Evolutionary conservation across 2,329 filamentous ascomycete species (phyloP), one percentile per base, ranked within the genome.

Genomic region (Cladophialophora psammophila): DNA sequence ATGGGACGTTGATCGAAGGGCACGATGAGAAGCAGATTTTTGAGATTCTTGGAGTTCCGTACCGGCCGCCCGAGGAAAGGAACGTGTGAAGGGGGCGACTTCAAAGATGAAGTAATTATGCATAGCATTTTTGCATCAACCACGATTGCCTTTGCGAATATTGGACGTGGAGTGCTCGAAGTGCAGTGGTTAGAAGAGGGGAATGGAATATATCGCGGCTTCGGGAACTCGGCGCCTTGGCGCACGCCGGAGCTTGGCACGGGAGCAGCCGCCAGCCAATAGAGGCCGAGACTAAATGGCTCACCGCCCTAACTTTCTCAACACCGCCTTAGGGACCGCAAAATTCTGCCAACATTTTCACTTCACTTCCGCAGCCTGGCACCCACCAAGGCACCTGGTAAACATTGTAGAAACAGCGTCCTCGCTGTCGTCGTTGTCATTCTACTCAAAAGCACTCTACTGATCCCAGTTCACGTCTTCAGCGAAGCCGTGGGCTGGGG

Each of bases 1-100:
- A 90, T 67, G 92, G 92, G 0, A 84, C 84, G 62, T 75, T 96
- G 73, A 77, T 96, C 0, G 93, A 96, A 79, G 90, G 90, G 0
- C 82, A 83, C 66, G 86, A 91, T 73, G 93, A 97, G 84, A 89
- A 82, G 81, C 87, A 80, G 75, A 97, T 97, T 42, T 97, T 97
- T 77, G 89, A 91, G 79, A 81, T 90, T 9, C 78, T 97, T 63
- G 91, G 90, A 0, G 92, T 97, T n/a, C 88, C 90, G 53, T 96
- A 91, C 89, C 85, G 91, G 72, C 86, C 88, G 72, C 90, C 91
- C 8, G 82, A 86, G 73, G 86, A 93, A 76, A 80, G 91, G 66
- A 64, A 63, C 9, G 36, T 50, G 32, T 63, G 60, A 63, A 38
- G n/a, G 8, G 2, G 18, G n/a, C 53, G 15, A 36, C 31, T 3